Evolutionary conservation across 1,284 basidiomycete species (phyloP).

Genomic region (Phylloporus sp.): DNA sequence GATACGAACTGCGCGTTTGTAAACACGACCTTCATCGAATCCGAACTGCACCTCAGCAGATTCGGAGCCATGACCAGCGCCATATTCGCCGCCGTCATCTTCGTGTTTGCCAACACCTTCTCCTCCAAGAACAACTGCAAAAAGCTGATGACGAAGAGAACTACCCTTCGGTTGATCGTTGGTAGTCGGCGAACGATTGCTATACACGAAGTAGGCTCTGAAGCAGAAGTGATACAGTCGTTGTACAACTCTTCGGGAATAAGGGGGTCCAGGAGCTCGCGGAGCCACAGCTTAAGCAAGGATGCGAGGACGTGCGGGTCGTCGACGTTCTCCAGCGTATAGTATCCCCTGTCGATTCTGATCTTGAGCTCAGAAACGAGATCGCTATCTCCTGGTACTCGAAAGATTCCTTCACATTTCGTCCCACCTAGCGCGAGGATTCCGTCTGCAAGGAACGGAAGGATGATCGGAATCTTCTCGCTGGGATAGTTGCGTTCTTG

Average conservation of each 20-base stretch:
- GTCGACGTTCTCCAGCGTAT: slow-evolving; percentile 85
- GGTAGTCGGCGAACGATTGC: slow-evolving; percentile 80
- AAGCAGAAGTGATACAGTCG: slow-evolving; percentile 78
- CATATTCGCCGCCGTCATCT: slow-evolving; percentile 86
- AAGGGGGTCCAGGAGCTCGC: slow-evolving; percentile 88
- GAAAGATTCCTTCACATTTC: slow-evolving; percentile 88
- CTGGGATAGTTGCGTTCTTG: slow-evolving; percentile 86
- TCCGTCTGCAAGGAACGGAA: slow-evolving; percentile 90
- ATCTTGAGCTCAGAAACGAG: slow-evolving; percentile 85
- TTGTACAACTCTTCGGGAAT: slow-evolving; percentile 89
- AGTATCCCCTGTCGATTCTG: slow-evolving; percentile 89
- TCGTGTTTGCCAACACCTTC: slow-evolving; percentile 74
- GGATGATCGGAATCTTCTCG: slow-evolving; percentile 87
- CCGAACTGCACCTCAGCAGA: slow-evolving; percentile 81
- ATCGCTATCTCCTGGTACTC: slow-evolving; percentile 88
- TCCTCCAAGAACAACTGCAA: slow-evolving; percentile 87
- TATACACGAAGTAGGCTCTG: slow-evolving; percentile 74
- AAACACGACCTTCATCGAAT: slow-evolving; percentile 85
- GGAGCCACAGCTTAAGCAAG: slow-evolving; percentile 89
- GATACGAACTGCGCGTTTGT: slow-evolving; percentile 83
- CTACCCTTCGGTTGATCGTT: slow-evolving; percentile 82
- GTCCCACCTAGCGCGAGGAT: slow-evolving; percentile 88
- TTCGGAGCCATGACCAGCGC: slow-evolving; percentile 90
- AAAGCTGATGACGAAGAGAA: slow-evolving; percentile 89
- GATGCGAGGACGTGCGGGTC: slow-evolving; percentile 90